Evolutionary conservation across 768 basidiomycete species (phyloP).

Genomic region (Galerina marginata): DNA sequence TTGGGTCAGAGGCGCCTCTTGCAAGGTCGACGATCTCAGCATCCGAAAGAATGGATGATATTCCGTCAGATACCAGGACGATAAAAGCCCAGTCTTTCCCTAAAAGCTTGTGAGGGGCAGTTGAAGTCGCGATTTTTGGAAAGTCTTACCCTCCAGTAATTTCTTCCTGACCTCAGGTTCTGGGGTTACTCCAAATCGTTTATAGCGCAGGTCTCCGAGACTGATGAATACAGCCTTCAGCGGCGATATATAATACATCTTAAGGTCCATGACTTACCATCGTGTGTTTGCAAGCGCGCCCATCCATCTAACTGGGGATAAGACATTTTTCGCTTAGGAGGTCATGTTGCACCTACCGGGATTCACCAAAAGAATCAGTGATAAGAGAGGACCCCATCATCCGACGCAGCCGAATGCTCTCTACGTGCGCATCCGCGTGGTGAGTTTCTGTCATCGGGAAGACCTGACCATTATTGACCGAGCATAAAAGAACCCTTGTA

Average conservation of each 20-base stretch:
- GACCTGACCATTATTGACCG: conserved; percentile 74
- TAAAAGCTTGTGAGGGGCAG: conserved; percentile 30
- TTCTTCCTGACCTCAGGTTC: conserved; percentile 87
- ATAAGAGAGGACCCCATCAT: conserved; percentile 92
- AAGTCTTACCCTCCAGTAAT: conserved; percentile 68
- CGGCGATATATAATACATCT: neutral
- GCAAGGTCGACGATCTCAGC: conserved; percentile 94
- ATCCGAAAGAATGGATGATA: conserved; percentile 90
- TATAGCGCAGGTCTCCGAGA: conserved; percentile 88
- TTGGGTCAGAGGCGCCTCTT: conserved; percentile 71
- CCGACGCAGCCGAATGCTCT: conserved; percentile 81
- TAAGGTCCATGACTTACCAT: conserved; percentile 54
- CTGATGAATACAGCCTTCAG: conserved; percentile 41
- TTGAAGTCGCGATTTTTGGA: no score
- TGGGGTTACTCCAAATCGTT: conserved; percentile 89
- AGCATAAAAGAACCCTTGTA: conserved; percentile 85
- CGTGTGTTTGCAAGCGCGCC: conserved; percentile 92
- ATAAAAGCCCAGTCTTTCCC: conserved; percentile 87
- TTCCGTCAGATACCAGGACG: conserved; percentile 90
- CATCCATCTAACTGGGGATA: conserved; percentile 75
- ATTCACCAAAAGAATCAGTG: conserved; percentile 94
- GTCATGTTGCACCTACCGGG: conserved; percentile 53
- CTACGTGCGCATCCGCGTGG: conserved; percentile 90
- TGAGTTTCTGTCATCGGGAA: conserved; percentile 92
- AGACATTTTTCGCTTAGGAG: neutral